phyloP scores from a whole-genome alignment of 805 yeast species.

The Debaryomyces castellii region DNA sequence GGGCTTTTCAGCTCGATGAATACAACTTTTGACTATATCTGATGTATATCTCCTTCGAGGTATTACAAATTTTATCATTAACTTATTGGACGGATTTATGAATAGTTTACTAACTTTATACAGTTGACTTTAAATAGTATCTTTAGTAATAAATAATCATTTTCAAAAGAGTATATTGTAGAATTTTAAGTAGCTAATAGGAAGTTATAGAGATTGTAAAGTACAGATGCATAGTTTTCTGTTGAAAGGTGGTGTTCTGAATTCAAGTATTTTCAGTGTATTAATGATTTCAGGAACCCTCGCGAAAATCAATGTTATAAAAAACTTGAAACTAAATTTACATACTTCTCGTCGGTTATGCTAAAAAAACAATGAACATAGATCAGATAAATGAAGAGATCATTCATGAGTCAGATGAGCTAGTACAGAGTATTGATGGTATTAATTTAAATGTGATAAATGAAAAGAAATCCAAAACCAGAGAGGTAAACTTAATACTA shows the following conservation, averaged over 20 bases:
- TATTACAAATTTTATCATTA: neutral
- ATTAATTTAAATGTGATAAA: neutral
- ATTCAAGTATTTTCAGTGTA: too few species aligned
- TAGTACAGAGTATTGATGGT: conserved; percentile 6
- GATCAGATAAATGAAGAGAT: neutral
- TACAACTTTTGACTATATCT: conserved; percentile 72
- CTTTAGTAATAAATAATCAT: neutral
- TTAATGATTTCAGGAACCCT: neutral
- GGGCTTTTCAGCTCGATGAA: conserved; percentile 76
- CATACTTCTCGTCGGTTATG: neutral
- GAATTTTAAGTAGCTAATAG: too few species aligned
- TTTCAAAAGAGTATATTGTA: too few species aligned
- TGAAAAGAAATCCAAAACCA: neutral
- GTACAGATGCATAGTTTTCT: too few species aligned
- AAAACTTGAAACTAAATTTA: neutral
- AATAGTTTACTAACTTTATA: neutral
- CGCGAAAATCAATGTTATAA: neutral
- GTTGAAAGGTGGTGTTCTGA: too few species aligned
- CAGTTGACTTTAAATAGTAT: neutral
- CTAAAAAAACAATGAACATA: neutral
- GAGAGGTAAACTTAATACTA: conserved; percentile 45
- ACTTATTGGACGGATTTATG: neutral
- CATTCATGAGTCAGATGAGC: conserved; percentile 11
- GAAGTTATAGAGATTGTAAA: too few species aligned
- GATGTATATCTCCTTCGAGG: conserved; percentile 28